These are phyloP conservation scores for Misopates orontium DNA, from an alignment of 257 asterid species.

Conservation along the genomic window DNA sequence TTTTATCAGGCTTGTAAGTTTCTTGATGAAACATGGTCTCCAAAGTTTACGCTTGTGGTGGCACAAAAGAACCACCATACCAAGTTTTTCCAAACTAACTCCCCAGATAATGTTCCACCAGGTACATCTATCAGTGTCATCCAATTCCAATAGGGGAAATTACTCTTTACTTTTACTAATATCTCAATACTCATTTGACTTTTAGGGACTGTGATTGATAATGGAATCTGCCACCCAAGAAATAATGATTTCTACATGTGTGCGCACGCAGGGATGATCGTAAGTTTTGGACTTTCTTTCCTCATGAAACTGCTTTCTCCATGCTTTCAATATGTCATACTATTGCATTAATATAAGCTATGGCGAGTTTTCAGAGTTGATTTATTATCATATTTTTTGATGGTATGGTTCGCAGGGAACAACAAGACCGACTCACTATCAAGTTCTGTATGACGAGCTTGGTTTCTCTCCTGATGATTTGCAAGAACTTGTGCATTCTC, in stretches of 20 bases:
- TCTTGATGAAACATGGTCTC: constrained; percentile 50
- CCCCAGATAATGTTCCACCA: constrained; percentile 66
- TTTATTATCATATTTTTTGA: background rate
- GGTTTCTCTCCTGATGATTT: constrained; percentile 70
- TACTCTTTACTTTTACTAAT: background rate
- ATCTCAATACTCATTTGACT: background rate
- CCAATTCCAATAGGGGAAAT: background rate
- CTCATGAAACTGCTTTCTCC: background rate
- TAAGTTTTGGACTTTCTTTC: constrained; percentile 28
- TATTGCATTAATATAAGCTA: background rate
- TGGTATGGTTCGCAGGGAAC: constrained; percentile 53
- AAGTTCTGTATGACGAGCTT: constrained; percentile 62
- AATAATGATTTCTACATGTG: constrained; percentile 73
- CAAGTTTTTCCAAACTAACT: constrained; percentile 50
- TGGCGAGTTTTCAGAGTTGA: background rate
- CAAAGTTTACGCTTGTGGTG: constrained; percentile 57
- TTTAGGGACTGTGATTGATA: constrained; percentile 76
- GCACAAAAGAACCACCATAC: constrained; percentile 86
- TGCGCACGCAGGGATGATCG: constrained; percentile 83
- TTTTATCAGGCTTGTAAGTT: constrained; percentile 61
- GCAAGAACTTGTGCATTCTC: constrained; percentile 67
- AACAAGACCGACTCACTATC: constrained; percentile 76
- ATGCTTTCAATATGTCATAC: background rate
- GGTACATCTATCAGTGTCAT: constrained; percentile 32
- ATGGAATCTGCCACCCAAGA: constrained; percentile 58